Percentiles rank a stretch among this genome's conserved stretches.
phyloP scores from a whole-genome alignment of 177 flowering plant species.

The Vitis hybrid region DNA sequence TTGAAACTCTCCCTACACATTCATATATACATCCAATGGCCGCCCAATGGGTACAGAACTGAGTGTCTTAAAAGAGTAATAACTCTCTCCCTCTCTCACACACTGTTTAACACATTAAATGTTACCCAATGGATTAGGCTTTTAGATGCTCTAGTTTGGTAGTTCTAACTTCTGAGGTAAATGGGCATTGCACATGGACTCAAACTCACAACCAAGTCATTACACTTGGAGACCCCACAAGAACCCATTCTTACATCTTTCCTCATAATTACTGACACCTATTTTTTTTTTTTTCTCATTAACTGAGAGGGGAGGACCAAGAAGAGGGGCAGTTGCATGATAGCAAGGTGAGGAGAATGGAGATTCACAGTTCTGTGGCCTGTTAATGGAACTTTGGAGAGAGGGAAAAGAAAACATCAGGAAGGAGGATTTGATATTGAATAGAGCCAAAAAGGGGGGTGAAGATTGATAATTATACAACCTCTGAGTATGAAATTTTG shows the following conservation, averaged over 20 bases:
- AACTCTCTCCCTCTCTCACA: constrained; percentile 3
- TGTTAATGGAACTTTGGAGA: background rate
- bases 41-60: too few relatives aligned
- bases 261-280: background rate
- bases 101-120: background rate
- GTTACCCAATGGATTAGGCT: background rate
- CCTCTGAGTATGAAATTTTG: constrained; percentile 16
- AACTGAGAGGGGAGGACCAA: too few relatives aligned
- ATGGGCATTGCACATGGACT: constrained; percentile 10
- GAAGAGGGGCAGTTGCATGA: too few relatives aligned
- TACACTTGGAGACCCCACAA: constrained; percentile 16
- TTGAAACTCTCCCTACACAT: too few relatives aligned
- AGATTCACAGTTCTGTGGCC: too few relatives aligned
- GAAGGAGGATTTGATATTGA: background rate
- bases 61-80: too few relatives aligned
- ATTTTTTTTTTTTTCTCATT: too few relatives aligned
- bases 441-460: constrained; percentile 4
- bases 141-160: constrained; percentile 6
- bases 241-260: constrained; percentile 14
- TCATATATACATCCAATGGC: too few relatives aligned
- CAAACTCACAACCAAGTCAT: constrained; percentile 10
- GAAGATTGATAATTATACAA: constrained; percentile 17
- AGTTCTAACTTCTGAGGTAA: too few relatives aligned
- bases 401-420: background rate
- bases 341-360: too few relatives aligned